Evolutionary conservation across 2,329 filamentous ascomycete species (phyloP).

Genomic region (Moelleriella libera): DNA sequence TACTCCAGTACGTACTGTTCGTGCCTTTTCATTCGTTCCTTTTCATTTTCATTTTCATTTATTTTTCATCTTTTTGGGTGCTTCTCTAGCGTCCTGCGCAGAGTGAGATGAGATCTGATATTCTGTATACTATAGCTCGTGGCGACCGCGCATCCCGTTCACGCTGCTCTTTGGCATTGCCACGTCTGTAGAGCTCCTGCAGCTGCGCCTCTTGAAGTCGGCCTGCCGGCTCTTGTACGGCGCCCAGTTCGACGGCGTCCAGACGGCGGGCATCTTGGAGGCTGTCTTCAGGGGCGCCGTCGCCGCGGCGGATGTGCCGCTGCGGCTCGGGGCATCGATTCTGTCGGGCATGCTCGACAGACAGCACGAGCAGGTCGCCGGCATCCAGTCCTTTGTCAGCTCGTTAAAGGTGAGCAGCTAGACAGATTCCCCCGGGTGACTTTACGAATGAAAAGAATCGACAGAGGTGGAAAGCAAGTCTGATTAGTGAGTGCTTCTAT

Average conservation of each 20-base stretch:
- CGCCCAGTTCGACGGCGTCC: constrained; percentile 63
- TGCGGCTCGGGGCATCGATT: constrained; percentile 51
- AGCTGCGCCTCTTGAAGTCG: constrained; percentile 56
- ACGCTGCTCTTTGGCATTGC: constrained; percentile 67
- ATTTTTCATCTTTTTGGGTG: too few species aligned
- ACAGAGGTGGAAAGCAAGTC: too few species aligned
- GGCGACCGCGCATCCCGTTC: constrained; percentile 65
- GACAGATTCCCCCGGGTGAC: too few species aligned
- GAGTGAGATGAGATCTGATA: too few species aligned
- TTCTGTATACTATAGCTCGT: constrained; percentile 24
- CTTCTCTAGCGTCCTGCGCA: too few species aligned
- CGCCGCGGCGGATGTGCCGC: constrained; percentile 35
- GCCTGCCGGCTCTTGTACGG: constrained; percentile 55
- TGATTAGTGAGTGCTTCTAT: constrained; percentile 1
- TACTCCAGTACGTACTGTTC: constrained; percentile 43
- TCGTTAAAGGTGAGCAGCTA: constrained; percentile 43
- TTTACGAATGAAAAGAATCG: too few species aligned
- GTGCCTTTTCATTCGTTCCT: neutral
- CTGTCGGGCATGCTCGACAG: constrained; percentile 52
- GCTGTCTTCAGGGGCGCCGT: constrained; percentile 55
- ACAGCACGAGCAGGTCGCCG: constrained; percentile 65
- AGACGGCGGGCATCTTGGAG: constrained; percentile 57
- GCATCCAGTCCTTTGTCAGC: constrained; percentile 57
- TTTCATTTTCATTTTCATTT: constrained; percentile 13
- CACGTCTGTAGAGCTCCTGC: constrained; percentile 68